Conservation (phyloP, 2,329 filamentous ascomycete genomes). For the Escovopsis sp. region DNA sequence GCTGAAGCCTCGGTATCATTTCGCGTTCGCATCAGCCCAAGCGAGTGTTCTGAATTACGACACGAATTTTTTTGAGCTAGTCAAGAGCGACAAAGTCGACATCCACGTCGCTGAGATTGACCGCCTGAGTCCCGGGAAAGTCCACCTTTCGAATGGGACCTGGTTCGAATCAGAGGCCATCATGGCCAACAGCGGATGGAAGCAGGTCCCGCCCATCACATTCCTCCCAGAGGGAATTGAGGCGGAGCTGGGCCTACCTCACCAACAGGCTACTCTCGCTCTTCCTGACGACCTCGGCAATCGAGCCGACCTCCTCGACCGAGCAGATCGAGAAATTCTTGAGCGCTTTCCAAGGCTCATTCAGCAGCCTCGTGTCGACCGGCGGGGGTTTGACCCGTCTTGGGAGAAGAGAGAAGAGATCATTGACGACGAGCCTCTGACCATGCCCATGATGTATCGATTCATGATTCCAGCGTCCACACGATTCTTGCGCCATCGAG, state of each 20-base stretch:
- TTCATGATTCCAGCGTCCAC: slow-evolving; percentile 27
- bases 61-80: slow-evolving; percentile 39
- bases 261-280: slow-evolving; percentile 11
- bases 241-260: slow-evolving; percentile 33
- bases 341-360: slow-evolving; percentile 35
- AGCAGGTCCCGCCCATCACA: slow-evolving; percentile 32
- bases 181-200: slow-evolving; percentile 45
- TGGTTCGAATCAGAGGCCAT: slow-evolving; percentile 33
- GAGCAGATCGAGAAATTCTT: slow-evolving; percentile 38
- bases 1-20: slow-evolving; percentile 34
- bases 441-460: slow-evolving; percentile 27
- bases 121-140: slow-evolving; percentile 25
- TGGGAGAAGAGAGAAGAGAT: slow-evolving; percentile 11
- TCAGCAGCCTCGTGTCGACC: slow-evolving; percentile 29
- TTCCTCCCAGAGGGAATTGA: slow-evolving; percentile 33
- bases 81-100: slow-evolving; percentile 34
- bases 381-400: slow-evolving; percentile 14
- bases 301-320: slow-evolving; percentile 19
- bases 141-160: slow-evolving; percentile 36
- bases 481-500: slow-evolving; percentile 18
- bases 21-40: slow-evolving; percentile 37
- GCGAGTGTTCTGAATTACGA: slow-evolving; percentile 47
- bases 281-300: slow-evolving; percentile 18
- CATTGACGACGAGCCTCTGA: slow-evolving; percentile 15
- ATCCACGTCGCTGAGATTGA: slow-evolving; percentile 38